These are phyloP conservation scores for Gymnopilus junonius DNA, from an alignment of 768 basidiomycete species.

Conservation along the genomic window DNA sequence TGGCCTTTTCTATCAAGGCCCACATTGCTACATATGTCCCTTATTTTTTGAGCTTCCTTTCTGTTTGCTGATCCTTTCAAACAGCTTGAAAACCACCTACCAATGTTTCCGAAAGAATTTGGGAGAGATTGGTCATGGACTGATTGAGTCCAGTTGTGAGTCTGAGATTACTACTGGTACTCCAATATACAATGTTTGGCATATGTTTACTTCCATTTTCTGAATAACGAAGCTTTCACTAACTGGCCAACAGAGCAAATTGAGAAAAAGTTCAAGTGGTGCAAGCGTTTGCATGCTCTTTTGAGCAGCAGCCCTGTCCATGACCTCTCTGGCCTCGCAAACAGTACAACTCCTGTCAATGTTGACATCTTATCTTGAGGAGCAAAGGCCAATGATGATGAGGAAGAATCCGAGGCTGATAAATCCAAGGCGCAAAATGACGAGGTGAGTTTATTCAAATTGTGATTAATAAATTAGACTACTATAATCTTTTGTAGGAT, in stretches of 20 bases:
- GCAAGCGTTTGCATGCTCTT: conserved; percentile 22
- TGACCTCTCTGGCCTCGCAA: conserved; percentile 20
- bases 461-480: too few relatives aligned
- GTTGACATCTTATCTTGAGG: conserved; percentile 16
- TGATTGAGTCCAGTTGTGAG: background rate
- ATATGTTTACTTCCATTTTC: background rate
- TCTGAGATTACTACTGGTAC: background rate
- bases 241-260: conserved; percentile 20
- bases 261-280: conserved; percentile 28
- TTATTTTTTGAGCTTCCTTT: background rate
- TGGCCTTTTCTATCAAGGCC: background rate
- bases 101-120: background rate
- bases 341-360: conserved; percentile 24
- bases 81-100: background rate
- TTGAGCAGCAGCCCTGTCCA: conserved; percentile 24
- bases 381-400: background rate
- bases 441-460: too few relatives aligned
- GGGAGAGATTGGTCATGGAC: background rate
- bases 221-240: background rate
- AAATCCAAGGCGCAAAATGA: background rate
- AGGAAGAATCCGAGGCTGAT: background rate
- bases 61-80: background rate
- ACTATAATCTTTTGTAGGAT: too few relatives aligned
- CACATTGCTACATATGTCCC: background rate
- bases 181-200: background rate